Evolutionary conservation across 2,329 filamentous ascomycete species (phyloP).

Genomic region (Monilinia laxa): DNA sequence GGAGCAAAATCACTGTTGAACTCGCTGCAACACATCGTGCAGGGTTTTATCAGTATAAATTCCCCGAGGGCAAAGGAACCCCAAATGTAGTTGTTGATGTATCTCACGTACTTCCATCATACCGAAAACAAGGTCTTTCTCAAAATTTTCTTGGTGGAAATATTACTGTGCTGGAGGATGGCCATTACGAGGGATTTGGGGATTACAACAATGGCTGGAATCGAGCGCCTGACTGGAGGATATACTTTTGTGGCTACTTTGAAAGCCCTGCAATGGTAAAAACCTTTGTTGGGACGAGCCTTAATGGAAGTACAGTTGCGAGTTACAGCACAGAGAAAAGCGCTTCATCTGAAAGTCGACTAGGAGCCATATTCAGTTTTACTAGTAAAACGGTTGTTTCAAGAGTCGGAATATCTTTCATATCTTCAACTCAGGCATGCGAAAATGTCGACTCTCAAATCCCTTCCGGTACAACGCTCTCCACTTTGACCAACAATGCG

Average conservation of each 20-base stretch:
- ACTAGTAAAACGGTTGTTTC: slow-evolving; percentile 46
- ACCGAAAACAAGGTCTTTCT: slow-evolving; percentile 56
- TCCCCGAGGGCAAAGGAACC: slow-evolving; percentile 44
- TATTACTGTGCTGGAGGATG: slow-evolving; percentile 51
- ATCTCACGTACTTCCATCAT: slow-evolving; percentile 62
- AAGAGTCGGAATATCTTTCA: slow-evolving; percentile 52
- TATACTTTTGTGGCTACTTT: slow-evolving; percentile 54
- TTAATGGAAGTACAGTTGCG: slow-evolving; percentile 4
- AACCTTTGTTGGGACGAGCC: slow-evolving; percentile 41
- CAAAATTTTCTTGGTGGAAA: slow-evolving; percentile 61
- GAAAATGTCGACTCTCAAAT: slow-evolving; percentile 49
- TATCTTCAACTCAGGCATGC: slow-evolving; percentile 50
- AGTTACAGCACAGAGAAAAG: slow-evolving; percentile 39
- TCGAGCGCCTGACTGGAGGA: slow-evolving; percentile 58
- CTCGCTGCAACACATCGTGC: slow-evolving; percentile 56
- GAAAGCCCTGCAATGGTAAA: slow-evolving; percentile 48
- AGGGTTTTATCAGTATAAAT: slow-evolving; percentile 60
- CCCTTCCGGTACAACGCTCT: slow-evolving; percentile 45
- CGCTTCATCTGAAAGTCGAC: slow-evolving; percentile 34
- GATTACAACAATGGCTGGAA: slow-evolving; percentile 70
- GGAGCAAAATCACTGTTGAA: slow-evolving; percentile 56
- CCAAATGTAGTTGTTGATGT: slow-evolving; percentile 58
- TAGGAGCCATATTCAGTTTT: slow-evolving; percentile 52
- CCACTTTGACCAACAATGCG: slow-evolving; percentile 46
- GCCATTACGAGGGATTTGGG: slow-evolving; percentile 59